Evolutionary conservation across 83 land plant species (phyloP).

Genomic region (Diphasiastrum complanatum): DNA sequence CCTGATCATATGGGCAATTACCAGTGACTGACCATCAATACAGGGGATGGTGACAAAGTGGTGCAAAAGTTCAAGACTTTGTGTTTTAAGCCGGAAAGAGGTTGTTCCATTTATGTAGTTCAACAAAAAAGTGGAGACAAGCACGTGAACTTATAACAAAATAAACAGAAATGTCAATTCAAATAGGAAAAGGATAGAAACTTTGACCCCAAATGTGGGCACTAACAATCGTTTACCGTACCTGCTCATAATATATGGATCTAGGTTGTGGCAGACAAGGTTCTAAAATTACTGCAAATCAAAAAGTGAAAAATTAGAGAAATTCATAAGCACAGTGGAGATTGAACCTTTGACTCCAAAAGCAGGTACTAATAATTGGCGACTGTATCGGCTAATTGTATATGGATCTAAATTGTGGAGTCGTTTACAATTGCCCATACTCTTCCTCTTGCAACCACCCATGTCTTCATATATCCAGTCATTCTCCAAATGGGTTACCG

Average conservation of each 20-base stretch:
- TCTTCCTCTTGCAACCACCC: too few species aligned
- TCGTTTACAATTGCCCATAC: too few species aligned
- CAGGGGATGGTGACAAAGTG: not conserved
- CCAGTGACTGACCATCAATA: not conserved
- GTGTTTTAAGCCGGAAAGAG: too few species aligned
- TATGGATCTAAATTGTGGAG: constrained; percentile 33
- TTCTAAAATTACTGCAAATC: not conserved
- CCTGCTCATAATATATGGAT: not conserved
- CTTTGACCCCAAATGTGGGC: too few species aligned
- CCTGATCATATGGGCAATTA: constrained; percentile 26
- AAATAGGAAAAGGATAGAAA: too few species aligned
- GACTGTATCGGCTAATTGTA: constrained; percentile 65
- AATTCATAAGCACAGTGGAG: not conserved
- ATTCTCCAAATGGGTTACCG: too few species aligned
- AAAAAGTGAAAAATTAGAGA: not conserved
- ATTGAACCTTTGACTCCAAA: constrained; percentile 68
- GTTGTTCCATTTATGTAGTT: too few species aligned
- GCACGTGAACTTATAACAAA: too few species aligned
- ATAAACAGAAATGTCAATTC: too few species aligned
- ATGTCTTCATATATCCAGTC: too few species aligned
- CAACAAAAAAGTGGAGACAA: too few species aligned
- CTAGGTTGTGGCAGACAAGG: not conserved
- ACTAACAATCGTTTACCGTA: not conserved
- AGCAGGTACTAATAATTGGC: constrained; percentile 83
- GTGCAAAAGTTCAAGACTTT: not conserved